phyloP scores from a whole-genome alignment of 768 basidiomycete species.

The Polyporus arcularius region DNA sequence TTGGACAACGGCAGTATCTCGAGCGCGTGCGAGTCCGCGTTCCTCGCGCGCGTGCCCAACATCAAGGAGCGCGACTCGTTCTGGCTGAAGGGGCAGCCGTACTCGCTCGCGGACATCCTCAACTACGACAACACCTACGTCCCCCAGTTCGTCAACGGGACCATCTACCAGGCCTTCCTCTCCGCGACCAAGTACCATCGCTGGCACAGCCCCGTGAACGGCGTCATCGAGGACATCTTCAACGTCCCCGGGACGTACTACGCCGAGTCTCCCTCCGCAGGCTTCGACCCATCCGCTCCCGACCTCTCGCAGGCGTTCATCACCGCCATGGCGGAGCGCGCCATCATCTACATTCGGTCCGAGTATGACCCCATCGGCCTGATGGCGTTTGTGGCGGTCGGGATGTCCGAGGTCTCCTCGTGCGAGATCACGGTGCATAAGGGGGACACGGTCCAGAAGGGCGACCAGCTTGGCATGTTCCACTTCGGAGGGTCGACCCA shows the following conservation, averaged over 20 bases:
- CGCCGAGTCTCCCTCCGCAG: constrained; percentile 34
- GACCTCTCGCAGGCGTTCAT: constrained; percentile 42
- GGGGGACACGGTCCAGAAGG: constrained; percentile 48
- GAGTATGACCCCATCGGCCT: constrained; percentile 53
- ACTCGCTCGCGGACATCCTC: constrained; percentile 61
- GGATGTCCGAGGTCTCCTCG: constrained; percentile 67
- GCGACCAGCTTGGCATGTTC: constrained; percentile 63
- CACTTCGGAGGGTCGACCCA: constrained; percentile 64
- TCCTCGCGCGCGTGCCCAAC: constrained; percentile 42
- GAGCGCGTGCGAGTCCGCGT: constrained; percentile 54
- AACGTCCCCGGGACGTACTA: constrained; percentile 55
- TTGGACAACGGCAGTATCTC: constrained; percentile 37
- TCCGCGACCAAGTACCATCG: constrained; percentile 58
- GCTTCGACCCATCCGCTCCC: constrained; percentile 26
- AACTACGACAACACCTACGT: constrained; percentile 37
- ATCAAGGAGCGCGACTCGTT: constrained; percentile 48
- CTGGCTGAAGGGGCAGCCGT: constrained; percentile 64
- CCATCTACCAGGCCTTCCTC: constrained; percentile 60
- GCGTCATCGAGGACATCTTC: constrained; percentile 41
- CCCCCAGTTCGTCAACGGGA: constrained; percentile 49
- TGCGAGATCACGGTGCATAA: constrained; percentile 49
- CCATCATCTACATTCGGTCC: constrained; percentile 56
- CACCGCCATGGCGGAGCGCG: constrained; percentile 48
- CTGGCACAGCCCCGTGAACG: constrained; percentile 61
- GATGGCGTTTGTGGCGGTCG: constrained; percentile 58